Percentiles rank a stretch among this genome's conserved stretches.
These are phyloP conservation scores for Geotrichum carabidarum DNA, from an alignment of 1,139 yeast genomes.

Conservation along the genomic window DNA sequence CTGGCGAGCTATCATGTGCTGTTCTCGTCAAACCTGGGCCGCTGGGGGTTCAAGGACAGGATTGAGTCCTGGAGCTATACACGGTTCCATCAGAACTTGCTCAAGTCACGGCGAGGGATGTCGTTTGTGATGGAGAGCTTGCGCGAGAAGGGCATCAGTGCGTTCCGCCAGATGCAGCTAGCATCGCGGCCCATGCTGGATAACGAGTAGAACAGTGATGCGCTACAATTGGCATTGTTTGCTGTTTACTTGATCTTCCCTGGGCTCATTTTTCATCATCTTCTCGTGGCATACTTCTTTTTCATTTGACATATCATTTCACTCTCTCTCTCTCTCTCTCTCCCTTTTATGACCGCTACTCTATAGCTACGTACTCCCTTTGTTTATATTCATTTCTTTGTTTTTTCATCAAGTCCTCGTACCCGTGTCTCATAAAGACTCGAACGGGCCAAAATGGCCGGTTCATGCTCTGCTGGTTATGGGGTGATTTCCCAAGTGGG, in stretches of 20 bases:
- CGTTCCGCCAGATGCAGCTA: conserved; percentile 17
- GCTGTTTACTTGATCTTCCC: not conserved
- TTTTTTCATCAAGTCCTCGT: not conserved
- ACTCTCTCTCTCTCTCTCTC: not conserved
- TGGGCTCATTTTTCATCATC: not conserved
- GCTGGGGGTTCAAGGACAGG: conserved; percentile 58
- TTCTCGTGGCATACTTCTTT: not conserved
- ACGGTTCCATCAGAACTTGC: conserved; percentile 62
- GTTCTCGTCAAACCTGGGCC: conserved; percentile 63
- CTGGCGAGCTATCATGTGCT: conserved; percentile 47
- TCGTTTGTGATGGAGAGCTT: conserved; percentile 66
- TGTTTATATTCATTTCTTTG: not conserved
- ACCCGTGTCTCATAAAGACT: no score
- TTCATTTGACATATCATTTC: not conserved
- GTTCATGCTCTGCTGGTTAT: no score
- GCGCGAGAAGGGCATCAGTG: conserved; percentile 38
- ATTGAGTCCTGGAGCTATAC: conserved; percentile 81
- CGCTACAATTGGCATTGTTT: not conserved
- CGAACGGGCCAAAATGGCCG: no score
- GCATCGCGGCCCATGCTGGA: not conserved
- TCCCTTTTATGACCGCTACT: not conserved
- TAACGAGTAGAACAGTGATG: not conserved
- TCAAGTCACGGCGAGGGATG: conserved; percentile 67
- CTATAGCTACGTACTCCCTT: not conserved
- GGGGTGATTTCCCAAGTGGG: no score